phyloP scores from a whole-genome alignment of 2,329 filamentous ascomycete species.

The Fusarium sp. region DNA sequence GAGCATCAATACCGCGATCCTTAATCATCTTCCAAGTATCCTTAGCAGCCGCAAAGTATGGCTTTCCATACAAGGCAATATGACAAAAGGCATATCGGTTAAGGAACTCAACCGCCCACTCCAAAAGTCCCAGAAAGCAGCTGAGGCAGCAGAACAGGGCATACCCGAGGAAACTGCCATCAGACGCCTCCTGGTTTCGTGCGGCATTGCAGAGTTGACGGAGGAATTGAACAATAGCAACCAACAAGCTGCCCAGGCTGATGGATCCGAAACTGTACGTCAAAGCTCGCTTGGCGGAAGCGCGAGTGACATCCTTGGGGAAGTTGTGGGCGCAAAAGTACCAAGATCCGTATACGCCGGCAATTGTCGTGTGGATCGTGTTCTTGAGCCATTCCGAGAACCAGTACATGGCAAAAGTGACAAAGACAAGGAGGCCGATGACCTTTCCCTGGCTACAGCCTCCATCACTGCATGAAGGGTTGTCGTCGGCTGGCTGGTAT shows the following conservation, averaged over 20 bases:
- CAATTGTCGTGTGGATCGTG: constrained; percentile 85
- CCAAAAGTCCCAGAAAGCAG: constrained; percentile 77
- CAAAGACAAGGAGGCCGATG: constrained; percentile 82
- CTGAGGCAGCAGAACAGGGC: constrained; percentile 77
- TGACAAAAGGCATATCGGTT: constrained; percentile 94
- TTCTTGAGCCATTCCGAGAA: constrained; percentile 94
- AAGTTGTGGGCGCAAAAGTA: constrained; percentile 79
- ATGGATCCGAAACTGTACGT: constrained; percentile 96
- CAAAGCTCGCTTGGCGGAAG: constrained; percentile 79
- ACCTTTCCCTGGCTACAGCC: constrained; percentile 78
- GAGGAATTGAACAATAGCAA: constrained; percentile 86
- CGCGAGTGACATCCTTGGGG: constrained; percentile 79
- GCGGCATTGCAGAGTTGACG: constrained; percentile 84
- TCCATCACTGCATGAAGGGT: constrained; percentile 63
- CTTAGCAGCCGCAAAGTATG: constrained; percentile 85
- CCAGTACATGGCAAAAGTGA: constrained; percentile 94
- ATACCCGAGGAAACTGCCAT: constrained; percentile 71
- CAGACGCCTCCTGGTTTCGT: constrained; percentile 65
- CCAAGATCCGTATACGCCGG: constrained; percentile 91
- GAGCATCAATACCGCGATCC: constrained; percentile 86
- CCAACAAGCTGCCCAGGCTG: constrained; percentile 81
- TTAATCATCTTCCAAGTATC: constrained; percentile 93
- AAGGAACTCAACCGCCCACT: constrained; percentile 88
- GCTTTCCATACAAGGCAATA: constrained; percentile 90
- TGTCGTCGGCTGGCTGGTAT: constrained; percentile 70